Percentiles rank a stretch among this genome's conserved stretches.
Evolutionary conservation across 768 basidiomycete genomes (phyloP).

Genomic region (Boletus insuetus): DNA sequence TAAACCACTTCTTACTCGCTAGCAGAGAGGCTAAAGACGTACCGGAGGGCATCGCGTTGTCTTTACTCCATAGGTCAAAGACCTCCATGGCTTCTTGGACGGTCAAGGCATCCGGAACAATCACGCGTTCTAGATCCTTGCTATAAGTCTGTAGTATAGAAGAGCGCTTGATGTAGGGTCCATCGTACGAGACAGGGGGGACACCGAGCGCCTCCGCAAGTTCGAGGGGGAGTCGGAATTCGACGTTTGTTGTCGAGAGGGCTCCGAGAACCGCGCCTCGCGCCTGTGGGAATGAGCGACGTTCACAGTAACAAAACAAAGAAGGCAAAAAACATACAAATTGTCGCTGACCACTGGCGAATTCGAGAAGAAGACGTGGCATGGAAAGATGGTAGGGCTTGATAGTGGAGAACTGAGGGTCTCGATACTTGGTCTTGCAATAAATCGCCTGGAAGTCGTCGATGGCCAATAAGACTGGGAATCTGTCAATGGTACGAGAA

Average conservation of each 20-base stretch:
- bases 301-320: not conserved
- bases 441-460: conserved; percentile 89
- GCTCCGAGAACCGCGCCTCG: conserved; percentile 75
- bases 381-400: conserved; percentile 76
- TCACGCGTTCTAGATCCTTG: conserved; percentile 48
- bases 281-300: conserved; percentile 38
- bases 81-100: conserved; percentile 68
- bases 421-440: conserved; percentile 61
- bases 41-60: conserved; percentile 53
- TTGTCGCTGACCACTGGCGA: conserved; percentile 60
- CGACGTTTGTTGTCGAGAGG: conserved; percentile 57
- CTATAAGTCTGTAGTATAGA: conserved; percentile 50
- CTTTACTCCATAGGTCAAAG: conserved; percentile 75
- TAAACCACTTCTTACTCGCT: not conserved
- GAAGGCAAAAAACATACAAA: conserved; percentile 53
- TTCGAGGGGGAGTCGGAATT: conserved; percentile 58
- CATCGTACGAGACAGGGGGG: conserved; percentile 38
- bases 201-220: conserved; percentile 61
- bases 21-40: conserved; percentile 12
- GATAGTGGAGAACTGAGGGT: conserved; percentile 67
- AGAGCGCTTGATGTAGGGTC: conserved; percentile 57
- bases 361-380: conserved; percentile 77
- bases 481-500: conserved; percentile 37
- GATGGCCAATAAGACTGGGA: conserved; percentile 78
- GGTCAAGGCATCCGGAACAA: conserved; percentile 56